These are phyloP conservation scores for Otatea glauca DNA, from an alignment of 176 grass and related monocot species.

Conservation along the genomic window DNA sequence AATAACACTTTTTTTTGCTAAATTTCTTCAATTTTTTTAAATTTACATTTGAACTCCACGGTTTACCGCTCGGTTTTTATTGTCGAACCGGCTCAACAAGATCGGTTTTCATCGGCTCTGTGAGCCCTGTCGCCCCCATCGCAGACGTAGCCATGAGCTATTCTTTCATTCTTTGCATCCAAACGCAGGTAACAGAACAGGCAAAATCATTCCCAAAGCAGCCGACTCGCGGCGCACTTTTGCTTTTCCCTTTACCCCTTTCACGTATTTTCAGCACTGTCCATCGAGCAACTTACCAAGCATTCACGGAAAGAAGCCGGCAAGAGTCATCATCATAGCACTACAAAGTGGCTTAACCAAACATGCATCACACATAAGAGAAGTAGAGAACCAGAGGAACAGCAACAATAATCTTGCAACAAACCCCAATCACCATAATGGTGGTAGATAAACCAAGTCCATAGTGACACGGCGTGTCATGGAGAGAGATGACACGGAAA, in stretches of 20 bases:
- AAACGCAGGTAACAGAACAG: not conserved
- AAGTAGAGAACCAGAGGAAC: not conserved
- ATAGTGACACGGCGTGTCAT: slow-evolving; percentile 31
- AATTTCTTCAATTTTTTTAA: too few relatives aligned
- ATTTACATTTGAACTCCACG: too few relatives aligned
- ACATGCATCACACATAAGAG: not conserved
- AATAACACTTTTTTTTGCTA: too few relatives aligned
- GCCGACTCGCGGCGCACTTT: not conserved
- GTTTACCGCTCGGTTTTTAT: too few relatives aligned
- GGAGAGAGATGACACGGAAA: slow-evolving; percentile 44
- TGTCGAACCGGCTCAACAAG: too few relatives aligned
- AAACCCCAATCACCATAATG: slow-evolving; percentile 17
- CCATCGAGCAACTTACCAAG: not conserved
- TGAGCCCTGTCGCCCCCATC: not conserved
- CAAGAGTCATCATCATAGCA: not conserved
- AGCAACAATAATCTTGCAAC: not conserved
- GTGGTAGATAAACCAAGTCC: slow-evolving; percentile 15
- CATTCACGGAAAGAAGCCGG: slow-evolving; percentile 37
- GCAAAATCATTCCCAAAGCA: slow-evolving; percentile 1
- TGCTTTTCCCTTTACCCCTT: slow-evolving; percentile 25
- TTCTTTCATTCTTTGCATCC: not conserved
- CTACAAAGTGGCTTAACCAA: not conserved
- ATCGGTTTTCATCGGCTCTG: too few relatives aligned
- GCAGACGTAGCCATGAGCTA: not conserved
- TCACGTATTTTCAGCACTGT: not conserved